A percentile compares a stretch with the other conserved stretches of the same genome.
These are phyloP conservation scores for Calocybe cyanea DNA, from an alignment of 768 basidiomycete species.

Conservation along the genomic window DNA sequence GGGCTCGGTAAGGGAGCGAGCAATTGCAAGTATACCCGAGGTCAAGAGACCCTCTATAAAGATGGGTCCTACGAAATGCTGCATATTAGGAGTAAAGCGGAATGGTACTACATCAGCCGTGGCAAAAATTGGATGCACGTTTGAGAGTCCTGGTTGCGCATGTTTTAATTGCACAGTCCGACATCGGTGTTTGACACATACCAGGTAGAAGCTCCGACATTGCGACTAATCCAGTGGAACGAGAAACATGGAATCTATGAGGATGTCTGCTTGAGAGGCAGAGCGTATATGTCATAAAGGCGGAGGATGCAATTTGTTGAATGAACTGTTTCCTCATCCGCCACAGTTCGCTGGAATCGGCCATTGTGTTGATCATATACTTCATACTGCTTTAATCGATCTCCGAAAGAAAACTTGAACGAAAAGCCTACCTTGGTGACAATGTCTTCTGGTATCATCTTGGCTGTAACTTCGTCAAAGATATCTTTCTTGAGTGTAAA, in stretches of 20 bases:
- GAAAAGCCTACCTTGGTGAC: conserved; percentile 63
- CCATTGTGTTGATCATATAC: conserved; percentile 92
- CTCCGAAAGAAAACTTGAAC: background rate
- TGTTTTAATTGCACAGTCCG: background rate
- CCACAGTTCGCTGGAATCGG: conserved; percentile 83
- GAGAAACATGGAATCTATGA: conserved; percentile 81
- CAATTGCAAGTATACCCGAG: conserved; percentile 87
- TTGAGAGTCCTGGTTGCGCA: conserved; percentile 33
- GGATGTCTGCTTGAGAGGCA: conserved; percentile 82
- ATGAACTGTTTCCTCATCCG: conserved; percentile 97
- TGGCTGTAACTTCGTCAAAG: conserved; percentile 80
- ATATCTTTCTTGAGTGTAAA: conserved; percentile 76
- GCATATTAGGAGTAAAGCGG: conserved; percentile 96
- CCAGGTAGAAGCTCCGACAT: conserved; percentile 93
- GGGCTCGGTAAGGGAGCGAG: conserved; percentile 83
- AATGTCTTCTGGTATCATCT: conserved; percentile 88
- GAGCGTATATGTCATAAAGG: conserved; percentile 90
- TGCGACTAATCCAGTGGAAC: conserved; percentile 84
- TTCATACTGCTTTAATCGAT: conserved; percentile 25
- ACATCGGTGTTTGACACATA: conserved; percentile 23
- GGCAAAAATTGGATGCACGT: conserved; percentile 55
- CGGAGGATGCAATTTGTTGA: conserved; percentile 78
- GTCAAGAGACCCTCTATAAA: conserved; percentile 89
- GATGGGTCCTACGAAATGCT: conserved; percentile 84
- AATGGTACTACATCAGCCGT: conserved; percentile 91